Percentiles rank a stretch among this genome's conserved stretches.
phyloP scores from a whole-genome alignment of 495 filamentous ascomycete species.

The Bombardia bombarda region DNA sequence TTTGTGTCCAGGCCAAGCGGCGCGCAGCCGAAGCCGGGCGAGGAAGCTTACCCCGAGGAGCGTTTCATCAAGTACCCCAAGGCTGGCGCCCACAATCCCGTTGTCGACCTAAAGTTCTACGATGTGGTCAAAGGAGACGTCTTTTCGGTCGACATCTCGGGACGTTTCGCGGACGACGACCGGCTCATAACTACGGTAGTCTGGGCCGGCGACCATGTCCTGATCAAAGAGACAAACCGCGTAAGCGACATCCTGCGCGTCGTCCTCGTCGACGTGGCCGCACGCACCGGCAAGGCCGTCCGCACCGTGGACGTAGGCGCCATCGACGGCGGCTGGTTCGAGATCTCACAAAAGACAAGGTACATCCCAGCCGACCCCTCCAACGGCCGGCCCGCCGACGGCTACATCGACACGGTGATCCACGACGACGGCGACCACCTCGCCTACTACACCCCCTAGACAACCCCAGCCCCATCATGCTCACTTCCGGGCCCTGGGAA shows the following conservation, averaged over 20 bases:
- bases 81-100: constrained; percentile 85
- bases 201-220: constrained; percentile 77
- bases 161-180: constrained; percentile 71
- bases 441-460: constrained; percentile 90
- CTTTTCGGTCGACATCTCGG: constrained; percentile 70
- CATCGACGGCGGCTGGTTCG: constrained; percentile 94
- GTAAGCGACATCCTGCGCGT: constrained; percentile 87
- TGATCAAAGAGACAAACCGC: constrained; percentile 87
- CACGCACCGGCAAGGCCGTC: constrained; percentile 70
- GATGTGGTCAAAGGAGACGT: constrained; percentile 72
- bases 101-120: constrained; percentile 82
- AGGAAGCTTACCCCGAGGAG: constrained; percentile 87
- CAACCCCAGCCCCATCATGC: constrained; percentile 66
- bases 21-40: constrained; percentile 55
- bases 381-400: constrained; percentile 71
- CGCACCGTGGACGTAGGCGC: constrained; percentile 67
- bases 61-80: constrained; percentile 95
- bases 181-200: constrained; percentile 87
- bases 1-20: constrained; percentile 85
- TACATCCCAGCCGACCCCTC: constrained; percentile 78
- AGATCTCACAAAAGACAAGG: constrained; percentile 77
- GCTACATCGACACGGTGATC: constrained; percentile 89
- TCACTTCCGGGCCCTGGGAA: constrained; percentile 89
- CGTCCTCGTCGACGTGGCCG: constrained; percentile 72
- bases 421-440: constrained; percentile 84